Evolutionary conservation across 139 green algal species (phyloP), one percentile per base, ranked within the genome.

Genomic region (Chlorella sp.): DNA sequence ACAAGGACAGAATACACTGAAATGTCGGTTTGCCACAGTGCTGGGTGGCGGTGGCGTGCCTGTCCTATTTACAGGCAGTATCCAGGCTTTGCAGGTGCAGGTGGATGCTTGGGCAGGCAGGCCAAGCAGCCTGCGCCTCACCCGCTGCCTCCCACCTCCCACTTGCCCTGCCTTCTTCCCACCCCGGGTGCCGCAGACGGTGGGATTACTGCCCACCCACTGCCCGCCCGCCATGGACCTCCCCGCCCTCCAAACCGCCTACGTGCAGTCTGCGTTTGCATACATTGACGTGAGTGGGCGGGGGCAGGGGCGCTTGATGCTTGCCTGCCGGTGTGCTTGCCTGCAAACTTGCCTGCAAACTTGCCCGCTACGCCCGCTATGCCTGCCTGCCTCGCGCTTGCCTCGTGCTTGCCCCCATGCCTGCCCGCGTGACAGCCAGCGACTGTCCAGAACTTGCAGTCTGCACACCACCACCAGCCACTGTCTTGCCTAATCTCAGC

Each of bases 201-300:
- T 95, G 37, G 92, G 92, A 14, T 37, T 91, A 37, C 79, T 94
- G 89, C 87, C 88, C 48, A 81, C 39, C 21, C 61, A 83, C 61
- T 88, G 71, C 61, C 83, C 77, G 3, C 34, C 84, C 19, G 76
- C 80, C 15, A 87, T 93, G 86, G 76, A 88, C 64, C 82, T 76
- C 73, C 22, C 75, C 4, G 75, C 66, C 34, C 22, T 90, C 2
- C 22, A 69, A 37, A 76, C 83, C 15, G 68, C 76, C 48, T 89
- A 89, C 21, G 75, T 32, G 32, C 87, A 79, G 15, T 81, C 83
- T 0, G 36, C 71, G 24, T 87, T 91, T 40, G 80, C 81, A 16
- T 91, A 87, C 60, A 34, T 91, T 9, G 87, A 91, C 9, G 87
- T 87, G n/a, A 53, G 87, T 3, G 9, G 39, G 40, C 0, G 0